These are phyloP conservation scores for Linum tenue DNA, from an alignment of 345 rosid species.

Conservation along the genomic window DNA sequence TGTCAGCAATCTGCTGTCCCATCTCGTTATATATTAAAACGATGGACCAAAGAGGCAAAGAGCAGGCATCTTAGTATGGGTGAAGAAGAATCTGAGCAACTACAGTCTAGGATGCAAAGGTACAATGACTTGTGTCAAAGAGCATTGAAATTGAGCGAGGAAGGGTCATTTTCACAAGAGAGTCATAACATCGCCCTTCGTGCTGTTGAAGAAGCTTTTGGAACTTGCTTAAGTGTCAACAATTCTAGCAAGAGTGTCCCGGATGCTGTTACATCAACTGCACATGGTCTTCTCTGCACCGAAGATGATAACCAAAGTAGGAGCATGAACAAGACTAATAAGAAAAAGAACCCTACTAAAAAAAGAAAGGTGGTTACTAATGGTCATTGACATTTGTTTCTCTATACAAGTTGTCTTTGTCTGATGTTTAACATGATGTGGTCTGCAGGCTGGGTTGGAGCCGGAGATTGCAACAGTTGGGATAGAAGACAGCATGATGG, in stretches of 20 bases:
- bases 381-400: not conserved
- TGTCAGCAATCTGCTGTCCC: not conserved
- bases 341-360: conserved; percentile 6
- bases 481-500: not conserved
- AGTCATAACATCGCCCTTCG: not conserved
- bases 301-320: not conserved
- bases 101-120: not conserved
- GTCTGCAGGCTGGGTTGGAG: not conserved
- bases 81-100: not conserved
- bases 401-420: not conserved
- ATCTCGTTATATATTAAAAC: not conserved
- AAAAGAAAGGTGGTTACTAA: conserved; percentile 1
- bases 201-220: not conserved
- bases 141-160: not conserved
- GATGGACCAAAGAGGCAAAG: not conserved
- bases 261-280: not conserved
- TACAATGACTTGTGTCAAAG: not conserved
- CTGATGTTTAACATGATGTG: not conserved
- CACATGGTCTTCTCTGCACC: not conserved
- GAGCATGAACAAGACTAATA: not conserved
- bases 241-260: not conserved
- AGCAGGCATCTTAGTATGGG: not conserved
- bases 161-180: not conserved
- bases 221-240: not conserved
- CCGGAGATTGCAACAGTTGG: conserved; percentile 1